Evolutionary conservation across 2,329 filamentous ascomycete genomes (phyloP), one percentile per base, ranked within the genome.

Genomic region (Botrytis cinerea): DNA sequence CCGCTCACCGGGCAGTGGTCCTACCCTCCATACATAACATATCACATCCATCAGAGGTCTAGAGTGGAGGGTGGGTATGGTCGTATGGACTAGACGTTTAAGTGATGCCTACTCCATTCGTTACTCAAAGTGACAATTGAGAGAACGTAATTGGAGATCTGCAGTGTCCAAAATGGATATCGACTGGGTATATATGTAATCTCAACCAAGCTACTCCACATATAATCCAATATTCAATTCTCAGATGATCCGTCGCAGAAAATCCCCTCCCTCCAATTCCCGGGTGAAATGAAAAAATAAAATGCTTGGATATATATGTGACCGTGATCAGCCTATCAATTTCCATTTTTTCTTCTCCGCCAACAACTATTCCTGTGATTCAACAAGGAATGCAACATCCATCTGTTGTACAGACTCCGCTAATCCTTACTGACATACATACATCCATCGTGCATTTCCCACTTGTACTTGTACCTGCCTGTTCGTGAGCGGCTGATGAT

Each of bases 401-500:
- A 16, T 68, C 16, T 14, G 66, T 69, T 25, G 48, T 69, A 69
- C 66, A 57, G 38, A 57, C 66, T 57, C 48, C 48, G 40, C 48
- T 22, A 61, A 57, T 14, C 40, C 18, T 20, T 43, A 57, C 48
- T 38, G 7, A 38, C 38, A 38, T 38, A 38, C 38, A 38, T 38
- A 9, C 38, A 38, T 38, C 6, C 38, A 38, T 38, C 38, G 38
- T 57, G 18, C n/a, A 32, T 22, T 25, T 69, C n/a, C 2, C 32
- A 40, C 45, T 28, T 16, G 40, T 46, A 12, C 18, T 25, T 12
- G 22, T 54, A 54, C 48, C 48, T 54, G 48, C 48, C 48, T 54
- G n/a, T 54, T 25, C 25, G 28, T n/a, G 48, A 43, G 66, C 66
- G 48, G 48, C 48, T 69, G 66, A 69, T 57, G 35, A 32, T 20